Evolutionary conservation across 2,329 filamentous ascomycete genomes (phyloP), one percentile per base, ranked within the genome.

Genomic region (Cercospora brassicicola): DNA sequence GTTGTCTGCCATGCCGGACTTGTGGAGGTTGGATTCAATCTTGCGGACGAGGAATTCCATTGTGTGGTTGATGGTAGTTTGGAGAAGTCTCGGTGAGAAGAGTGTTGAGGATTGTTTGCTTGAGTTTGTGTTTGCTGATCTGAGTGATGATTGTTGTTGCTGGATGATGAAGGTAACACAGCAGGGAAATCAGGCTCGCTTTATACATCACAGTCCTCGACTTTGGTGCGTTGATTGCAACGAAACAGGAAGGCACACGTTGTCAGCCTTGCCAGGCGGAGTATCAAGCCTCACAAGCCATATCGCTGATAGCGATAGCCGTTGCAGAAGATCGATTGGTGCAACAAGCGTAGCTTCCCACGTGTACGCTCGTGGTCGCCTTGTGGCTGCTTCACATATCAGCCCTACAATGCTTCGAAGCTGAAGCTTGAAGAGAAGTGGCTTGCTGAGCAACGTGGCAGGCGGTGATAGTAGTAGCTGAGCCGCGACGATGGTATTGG

Each of bases 11-110:
- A 67, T 67, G 42, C 30, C 61, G 39, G 61, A 18, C 18, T 60
- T 67, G 66, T 51, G 11, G 42, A 64, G 61, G 31, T 59, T 67
- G 61, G 53, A 33, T 28, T 67, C 61, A 61, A 67, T 33, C 23
- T 64, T 42, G 8, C 66, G 66, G 26, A 45, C 55, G 45, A 61
- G 30, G 55, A 55, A 64, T 11, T 67, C 61, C 66, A 67, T 67
- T 60, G 30, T 31, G 48, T 48, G 18, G 23, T 63, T 23, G 59
- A 7, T 42, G n/a, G 26, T 10, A 48, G 36, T 30, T 42, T 33
- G 11, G 33, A 30, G 23, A 31, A n/a, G n/a, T 55, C 3, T 15
- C 45, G 13, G 18, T 36, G 23, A 33, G 55, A 23, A 28, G 26
- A 31, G 26, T 18, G 8, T 26, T 51, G 57, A 23, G 18, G 15